Evolutionary conservation across 257 asterid species (phyloP), one percentile per base, ranked within the genome.

Genomic region (Penstemon newberryi): DNA sequence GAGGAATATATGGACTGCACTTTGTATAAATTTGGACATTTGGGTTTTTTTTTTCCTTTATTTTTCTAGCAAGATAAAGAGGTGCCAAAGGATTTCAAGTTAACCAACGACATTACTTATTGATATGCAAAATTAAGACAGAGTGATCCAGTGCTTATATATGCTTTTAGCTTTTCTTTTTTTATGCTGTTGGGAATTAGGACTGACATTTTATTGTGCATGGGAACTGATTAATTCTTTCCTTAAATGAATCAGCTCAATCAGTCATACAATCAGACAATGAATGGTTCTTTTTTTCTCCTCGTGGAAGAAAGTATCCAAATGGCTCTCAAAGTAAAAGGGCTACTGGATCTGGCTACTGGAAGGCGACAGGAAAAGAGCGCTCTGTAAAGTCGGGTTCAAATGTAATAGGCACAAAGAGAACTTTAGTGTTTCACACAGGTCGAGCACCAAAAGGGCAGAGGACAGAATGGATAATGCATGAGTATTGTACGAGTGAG

Each of bases 351-450:
- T 73, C 56, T 62, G 99, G 97, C 63, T 87, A 88, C 77, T 90
- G 97, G 97, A 93, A 93, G 82, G 97, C 97, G 52, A 93, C 99
- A 0, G 97, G 99, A 4, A 93, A 87, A 67, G 89, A 90, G 60
- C 89, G 96, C 13, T 25, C 56, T 39, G 91, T 93, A 46, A 93
- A 84, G 69, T 47, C 96, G 1, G 95, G 96, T 47, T 56, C 92
- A 2, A 77, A 49, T 54, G 38, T 79, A 2, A 87, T 93, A 42
- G 99, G 99, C 63, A 90, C 89, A 6, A 87, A 88, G 80, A 81
- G 96, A 78, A 93, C 96, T n/a, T 59, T 93, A 46, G 99, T 90
- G 41, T 93, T 93, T 78, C 99, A 90, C 86, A 78, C 43, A 0
- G 96, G 96, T 8, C 89, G 99, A 10, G 99, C 97, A 1, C 96